Evolutionary conservation across 192 early-diverging fungal species (phyloP).

Genomic region (Coemansia sp.): DNA sequence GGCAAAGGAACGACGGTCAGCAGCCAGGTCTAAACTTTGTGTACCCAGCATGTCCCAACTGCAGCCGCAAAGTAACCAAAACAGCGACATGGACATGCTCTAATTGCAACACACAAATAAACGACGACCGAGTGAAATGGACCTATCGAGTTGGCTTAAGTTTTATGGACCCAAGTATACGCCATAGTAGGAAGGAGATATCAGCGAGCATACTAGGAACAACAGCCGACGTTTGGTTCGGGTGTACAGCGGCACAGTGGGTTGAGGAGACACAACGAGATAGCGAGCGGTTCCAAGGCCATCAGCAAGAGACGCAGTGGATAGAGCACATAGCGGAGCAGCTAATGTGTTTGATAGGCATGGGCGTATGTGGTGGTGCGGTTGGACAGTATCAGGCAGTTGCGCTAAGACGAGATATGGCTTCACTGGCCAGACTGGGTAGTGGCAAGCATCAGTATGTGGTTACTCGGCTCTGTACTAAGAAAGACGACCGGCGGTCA

Average conservation of each 20-base stretch:
- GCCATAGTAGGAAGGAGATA: not conserved
- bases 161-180: not conserved
- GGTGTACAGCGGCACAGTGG: constrained; percentile 35
- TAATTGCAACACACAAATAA: constrained; percentile 8
- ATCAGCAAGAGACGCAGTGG: not conserved
- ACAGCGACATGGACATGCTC: constrained; percentile 12
- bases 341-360: not conserved
- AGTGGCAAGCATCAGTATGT: not conserved
- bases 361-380: constrained; percentile 1
- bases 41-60: constrained; percentile 24
- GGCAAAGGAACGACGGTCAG: not conserved
- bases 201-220: constrained; percentile 14
- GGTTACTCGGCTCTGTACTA: not conserved
- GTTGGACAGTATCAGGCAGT: not conserved
- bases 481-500: not conserved
- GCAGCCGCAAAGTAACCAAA: constrained; percentile 11
- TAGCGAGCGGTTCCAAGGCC: constrained; percentile 2
- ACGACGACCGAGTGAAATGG: constrained; percentile 15
- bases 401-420: not conserved
- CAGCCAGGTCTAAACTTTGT: constrained; percentile 20
- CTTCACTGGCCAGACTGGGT: not conserved
- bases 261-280: constrained; percentile 14
- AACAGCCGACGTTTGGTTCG: constrained; percentile 24
- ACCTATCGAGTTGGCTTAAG: constrained; percentile 19
- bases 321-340: constrained; percentile 9